phyloP scores from a whole-genome alignment of 805 yeast species.

The Starmerella cellae region DNA sequence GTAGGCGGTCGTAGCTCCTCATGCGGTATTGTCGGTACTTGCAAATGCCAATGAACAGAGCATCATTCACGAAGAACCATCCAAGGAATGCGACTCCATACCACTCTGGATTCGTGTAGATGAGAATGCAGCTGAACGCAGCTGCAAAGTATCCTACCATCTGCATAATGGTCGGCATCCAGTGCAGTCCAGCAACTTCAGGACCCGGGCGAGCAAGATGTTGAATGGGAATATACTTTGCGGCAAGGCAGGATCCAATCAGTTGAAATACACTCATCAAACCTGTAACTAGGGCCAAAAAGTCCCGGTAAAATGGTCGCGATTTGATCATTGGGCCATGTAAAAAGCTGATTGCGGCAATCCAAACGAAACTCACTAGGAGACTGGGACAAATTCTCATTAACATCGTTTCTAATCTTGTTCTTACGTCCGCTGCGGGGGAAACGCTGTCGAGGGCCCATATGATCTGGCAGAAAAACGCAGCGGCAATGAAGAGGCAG shows the following conservation, averaged over 20 bases:
- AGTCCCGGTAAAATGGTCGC: slow-evolving; percentile 4
- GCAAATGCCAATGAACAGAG: background rate
- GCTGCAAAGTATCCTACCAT: slow-evolving; percentile 16
- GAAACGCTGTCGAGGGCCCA: slow-evolving; percentile 9
- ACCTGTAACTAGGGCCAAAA: slow-evolving; percentile 1
- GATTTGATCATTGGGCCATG: background rate
- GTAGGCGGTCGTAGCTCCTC: background rate
- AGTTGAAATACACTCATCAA: background rate
- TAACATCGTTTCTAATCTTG: background rate
- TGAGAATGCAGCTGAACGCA: slow-evolving; percentile 9
- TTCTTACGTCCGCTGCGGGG: slow-evolving; percentile 1
- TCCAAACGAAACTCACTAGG: background rate
- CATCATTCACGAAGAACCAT: background rate
- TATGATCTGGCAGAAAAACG: slow-evolving; percentile 4
- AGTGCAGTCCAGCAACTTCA: slow-evolving; percentile 15
- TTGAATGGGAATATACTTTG: background rate
- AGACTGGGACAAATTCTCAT: background rate
- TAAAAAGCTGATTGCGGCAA: background rate
- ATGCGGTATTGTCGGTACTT: background rate
- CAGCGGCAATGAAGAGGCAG: background rate
- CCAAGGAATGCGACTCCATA: slow-evolving; percentile 11
- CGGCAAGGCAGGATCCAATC: slow-evolving; percentile 1
- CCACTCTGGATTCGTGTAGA: slow-evolving; percentile 18
- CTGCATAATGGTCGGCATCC: slow-evolving; percentile 19
- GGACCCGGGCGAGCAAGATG: slow-evolving; percentile 8